phyloP scores from a whole-genome alignment of 73 alveolate genomes.

The Paramecium tetraurelia region DNA sequence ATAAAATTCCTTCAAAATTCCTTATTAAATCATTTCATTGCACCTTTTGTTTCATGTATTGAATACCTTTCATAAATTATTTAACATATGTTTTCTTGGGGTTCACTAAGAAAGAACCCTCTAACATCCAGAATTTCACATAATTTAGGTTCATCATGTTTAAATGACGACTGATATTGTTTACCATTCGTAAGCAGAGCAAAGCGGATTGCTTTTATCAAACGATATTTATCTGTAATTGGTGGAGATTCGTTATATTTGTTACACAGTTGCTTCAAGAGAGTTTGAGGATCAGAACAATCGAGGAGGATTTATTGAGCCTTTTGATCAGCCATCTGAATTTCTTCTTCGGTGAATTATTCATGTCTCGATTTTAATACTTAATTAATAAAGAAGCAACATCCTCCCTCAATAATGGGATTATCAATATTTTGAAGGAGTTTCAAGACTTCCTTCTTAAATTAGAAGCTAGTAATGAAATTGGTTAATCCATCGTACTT shows the following conservation, averaged over 20 bases:
- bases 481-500: not conserved
- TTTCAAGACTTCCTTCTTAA: not conserved
- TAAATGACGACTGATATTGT: not conserved
- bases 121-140: not conserved
- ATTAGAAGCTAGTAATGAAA: not conserved
- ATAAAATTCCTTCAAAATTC: not conserved
- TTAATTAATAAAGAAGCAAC: constrained; percentile 26
- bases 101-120: not conserved
- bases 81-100: not conserved
- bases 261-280: not conserved
- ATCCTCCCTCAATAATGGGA: constrained; percentile 43
- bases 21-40: not conserved
- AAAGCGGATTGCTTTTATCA: not conserved
- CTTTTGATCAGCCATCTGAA: not conserved
- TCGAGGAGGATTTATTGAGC: not conserved
- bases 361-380: not conserved
- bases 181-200: constrained; percentile 17
- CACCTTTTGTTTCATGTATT: not conserved
- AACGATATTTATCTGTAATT: not conserved
- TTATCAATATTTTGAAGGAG: not conserved
- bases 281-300: not conserved
- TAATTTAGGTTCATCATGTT: not conserved
- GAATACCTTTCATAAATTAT: constrained; percentile 26
- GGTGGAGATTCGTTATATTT: not conserved
- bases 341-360: not conserved